phyloP scores from a whole-genome alignment of 768 basidiomycete species.

The Kwoniella sp. region DNA sequence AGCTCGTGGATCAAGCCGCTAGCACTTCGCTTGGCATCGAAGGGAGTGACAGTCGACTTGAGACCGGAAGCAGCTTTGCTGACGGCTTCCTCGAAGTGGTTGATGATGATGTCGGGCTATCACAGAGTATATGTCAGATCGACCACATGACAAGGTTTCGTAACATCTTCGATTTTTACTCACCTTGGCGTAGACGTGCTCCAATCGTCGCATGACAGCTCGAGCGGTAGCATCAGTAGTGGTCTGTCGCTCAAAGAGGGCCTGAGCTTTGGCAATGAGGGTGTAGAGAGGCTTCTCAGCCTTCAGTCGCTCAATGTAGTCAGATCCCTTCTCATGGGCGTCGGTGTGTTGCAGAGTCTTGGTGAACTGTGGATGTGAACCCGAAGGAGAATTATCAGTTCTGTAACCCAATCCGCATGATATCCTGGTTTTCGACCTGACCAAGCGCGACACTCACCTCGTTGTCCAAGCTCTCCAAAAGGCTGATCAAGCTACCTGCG shows the following conservation, averaged over 20 bases:
- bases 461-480: conserved; percentile 93
- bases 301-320: conserved; percentile 94
- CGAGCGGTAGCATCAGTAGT: conserved; percentile 79
- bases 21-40: conserved; percentile 64
- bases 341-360: conserved; percentile 96
- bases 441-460: conserved; percentile 66
- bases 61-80: conserved; percentile 58
- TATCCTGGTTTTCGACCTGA: no score
- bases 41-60: conserved; percentile 65
- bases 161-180: background rate
- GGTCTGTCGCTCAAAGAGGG: conserved; percentile 80
- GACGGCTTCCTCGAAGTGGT: conserved; percentile 78
- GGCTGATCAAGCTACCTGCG: conserved; percentile 92
- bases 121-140: conserved; percentile 57
- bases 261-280: conserved; percentile 89
- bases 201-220: conserved; percentile 90
- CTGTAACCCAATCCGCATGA: no score
- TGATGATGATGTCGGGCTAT: conserved; percentile 92
- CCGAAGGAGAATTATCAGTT: background rate
- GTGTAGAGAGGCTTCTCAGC: conserved; percentile 93
- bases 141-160: conserved; percentile 31
- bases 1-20: conserved; percentile 82
- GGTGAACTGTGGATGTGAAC: conserved; percentile 66
- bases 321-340: conserved; percentile 83
- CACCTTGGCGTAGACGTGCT: conserved; percentile 99